Percentiles rank a stretch among this genome's conserved stretches.
These are phyloP conservation scores for Lachnellula suecica DNA, from an alignment of 2,329 filamentous ascomycete species.

Conservation along the genomic window DNA sequence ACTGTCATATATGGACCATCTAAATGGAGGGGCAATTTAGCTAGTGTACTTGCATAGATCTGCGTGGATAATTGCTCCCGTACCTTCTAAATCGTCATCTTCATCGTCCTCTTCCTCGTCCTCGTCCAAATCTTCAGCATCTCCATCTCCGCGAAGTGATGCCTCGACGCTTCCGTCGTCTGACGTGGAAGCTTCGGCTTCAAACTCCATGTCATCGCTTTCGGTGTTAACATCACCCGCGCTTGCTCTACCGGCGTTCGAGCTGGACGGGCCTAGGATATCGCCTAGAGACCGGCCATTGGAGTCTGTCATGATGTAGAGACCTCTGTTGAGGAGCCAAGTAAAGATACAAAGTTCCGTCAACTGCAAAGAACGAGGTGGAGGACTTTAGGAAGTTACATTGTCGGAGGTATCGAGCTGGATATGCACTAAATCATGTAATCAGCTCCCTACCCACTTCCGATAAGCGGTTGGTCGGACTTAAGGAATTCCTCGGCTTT, in stretches of 20 bases:
- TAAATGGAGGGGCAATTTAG: neutral
- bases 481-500: no score
- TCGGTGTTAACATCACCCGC: constrained; percentile 11
- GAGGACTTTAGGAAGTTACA: no score
- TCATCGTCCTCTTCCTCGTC: constrained; percentile 14
- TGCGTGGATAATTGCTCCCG: no score
- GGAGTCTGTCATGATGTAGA: neutral
- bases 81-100: constrained; percentile 8
- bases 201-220: constrained; percentile 33
- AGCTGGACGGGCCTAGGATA: neutral
- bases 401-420: neutral
- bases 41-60: no score
- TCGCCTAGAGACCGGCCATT: neutral
- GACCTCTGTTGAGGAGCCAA: neutral
- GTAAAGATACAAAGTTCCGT: neutral
- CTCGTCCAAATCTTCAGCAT: constrained; percentile 10
- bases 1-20: constrained; percentile 15
- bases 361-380: no score
- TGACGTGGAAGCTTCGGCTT: constrained; percentile 16
- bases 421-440: neutral
- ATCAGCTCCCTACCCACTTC: no score
- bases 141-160: neutral
- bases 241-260: neutral
- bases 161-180: constrained; percentile 5
- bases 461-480: no score